phyloP scores from a whole-genome alignment of 2,329 filamentous ascomycete genomes.

The Hortaea werneckii region DNA sequence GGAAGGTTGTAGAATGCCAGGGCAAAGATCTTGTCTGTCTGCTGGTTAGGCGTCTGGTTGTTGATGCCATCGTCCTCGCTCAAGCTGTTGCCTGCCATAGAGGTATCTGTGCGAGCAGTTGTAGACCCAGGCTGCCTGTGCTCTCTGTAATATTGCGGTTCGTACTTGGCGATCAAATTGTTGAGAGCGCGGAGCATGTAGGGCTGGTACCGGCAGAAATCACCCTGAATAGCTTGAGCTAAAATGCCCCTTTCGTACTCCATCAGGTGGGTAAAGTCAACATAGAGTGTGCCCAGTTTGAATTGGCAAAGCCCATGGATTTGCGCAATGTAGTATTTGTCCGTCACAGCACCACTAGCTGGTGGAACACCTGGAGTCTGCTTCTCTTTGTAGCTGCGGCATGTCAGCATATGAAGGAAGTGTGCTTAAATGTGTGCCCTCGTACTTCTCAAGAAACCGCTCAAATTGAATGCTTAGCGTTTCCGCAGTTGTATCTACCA shows the following conservation, averaged over 20 bases:
- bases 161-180: conserved; percentile 88
- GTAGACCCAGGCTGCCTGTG: conserved; percentile 74
- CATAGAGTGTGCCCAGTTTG: conserved; percentile 72
- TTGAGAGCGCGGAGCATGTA: conserved; percentile 83
- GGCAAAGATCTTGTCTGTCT: conserved; percentile 92
- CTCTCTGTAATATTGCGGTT: conserved; percentile 85
- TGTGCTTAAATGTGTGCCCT: conserved; percentile 1
- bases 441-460: conserved; percentile 66
- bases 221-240: conserved; percentile 73
- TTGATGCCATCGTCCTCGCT: conserved; percentile 50
- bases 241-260: conserved; percentile 69
- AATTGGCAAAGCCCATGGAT: conserved; percentile 67
- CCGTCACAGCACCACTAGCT: conserved; percentile 59
- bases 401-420: conserved; percentile 4
- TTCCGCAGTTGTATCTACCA: conserved; percentile 67
- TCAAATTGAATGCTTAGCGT: conserved; percentile 69
- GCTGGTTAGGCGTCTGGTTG: conserved; percentile 76
- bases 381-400: conserved; percentile 53
- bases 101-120: conserved; percentile 56
- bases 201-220: conserved; percentile 91
- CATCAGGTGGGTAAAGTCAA: conserved; percentile 77
- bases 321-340: conserved; percentile 78
- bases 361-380: conserved; percentile 53
- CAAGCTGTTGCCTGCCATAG: conserved; percentile 45
- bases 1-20: conserved; percentile 90